Base-by-base conservation (phyloP, 768 basidiomycete species). In the Myochromella boudieri region DNA sequence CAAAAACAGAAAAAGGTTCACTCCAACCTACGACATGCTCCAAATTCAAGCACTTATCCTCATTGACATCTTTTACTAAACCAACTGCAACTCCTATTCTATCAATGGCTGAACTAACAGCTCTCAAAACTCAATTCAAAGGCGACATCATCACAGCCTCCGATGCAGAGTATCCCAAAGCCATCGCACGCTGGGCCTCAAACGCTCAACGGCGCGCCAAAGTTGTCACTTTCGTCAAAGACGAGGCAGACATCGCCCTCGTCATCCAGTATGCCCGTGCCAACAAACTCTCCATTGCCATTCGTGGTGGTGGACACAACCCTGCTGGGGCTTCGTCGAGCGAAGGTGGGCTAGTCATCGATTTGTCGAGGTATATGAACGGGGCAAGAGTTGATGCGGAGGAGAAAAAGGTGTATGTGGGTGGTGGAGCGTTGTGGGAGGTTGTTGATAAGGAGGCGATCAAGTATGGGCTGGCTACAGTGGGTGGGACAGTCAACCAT, bases 401-500 rank as follows among this genome's bases (percentile, higher is more conserved):
- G 18, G 54, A 58, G 46, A 61, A 58, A 46, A 48, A 64, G 18
- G 67, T 56, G 14, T 57, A 64, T 31, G 64, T 72, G 6, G 70
- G 69, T 3, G 75, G 74, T 12, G 74, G 74, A 3, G 62, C 71
- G 1, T 41, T 65, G 9, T 72, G 74, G 70, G 58, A 49, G 6
- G 55, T 59, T 9, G 70, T 76, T 22, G 74, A 76, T 34, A 59
- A 61, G 22, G 65, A 56, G 8, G 61, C 69, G 4, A 66, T 68
- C 7, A 44, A 64, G 46, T 52, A 74, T 27, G 70, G 72, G 3
- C 50, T 74, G 12, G 74, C 71, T 0, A 64, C 67, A 3, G 68
- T 72, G 6, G 69, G 55, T 12, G 69, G 68, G 9, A 66, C 65
- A 8, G 70, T 78, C 11, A 78, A 75, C 44, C 75, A 76, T 63